A percentile compares a stretch with the other conserved stretches of the same genome.
These are phyloP conservation scores for Paradendryphiella salina DNA, from an alignment of 2,329 filamentous ascomycete species.

Conservation along the genomic window DNA sequence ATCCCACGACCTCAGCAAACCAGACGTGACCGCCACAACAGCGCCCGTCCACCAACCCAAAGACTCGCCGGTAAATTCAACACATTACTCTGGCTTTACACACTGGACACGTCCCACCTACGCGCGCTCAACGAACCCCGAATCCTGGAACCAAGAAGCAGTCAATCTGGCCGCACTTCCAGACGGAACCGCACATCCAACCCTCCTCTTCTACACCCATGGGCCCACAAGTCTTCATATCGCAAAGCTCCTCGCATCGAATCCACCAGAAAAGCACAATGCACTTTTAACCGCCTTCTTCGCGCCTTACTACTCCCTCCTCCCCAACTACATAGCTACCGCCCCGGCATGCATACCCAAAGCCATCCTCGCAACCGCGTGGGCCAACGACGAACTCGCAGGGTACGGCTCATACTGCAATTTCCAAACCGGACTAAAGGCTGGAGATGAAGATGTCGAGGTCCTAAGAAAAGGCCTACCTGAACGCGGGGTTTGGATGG, in stretches of 20 bases:
- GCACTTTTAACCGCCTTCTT: conserved; percentile 68
- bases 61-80: conserved; percentile 33
- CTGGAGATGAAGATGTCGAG: conserved; percentile 73
- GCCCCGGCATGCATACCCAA: conserved; percentile 64
- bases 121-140: conserved; percentile 61
- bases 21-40: conserved; percentile 47
- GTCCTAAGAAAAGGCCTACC: conserved; percentile 59
- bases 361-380: conserved; percentile 70
- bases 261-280: conserved; percentile 51
- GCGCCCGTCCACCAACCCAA: conserved; percentile 42
- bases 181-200: conserved; percentile 65
- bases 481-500: conserved; percentile 76
- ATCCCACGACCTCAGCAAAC: conserved; percentile 21
- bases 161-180: conserved; percentile 75
- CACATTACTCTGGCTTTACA: conserved; percentile 65
- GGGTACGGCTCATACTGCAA: conserved; percentile 84
- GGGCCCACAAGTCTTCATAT: conserved; percentile 53
- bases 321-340: conserved; percentile 66
- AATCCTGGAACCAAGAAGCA: conserved; percentile 73
- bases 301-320: conserved; percentile 72
- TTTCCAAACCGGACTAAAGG: conserved; percentile 74
- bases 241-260: conserved; percentile 31
- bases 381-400: conserved; percentile 76
- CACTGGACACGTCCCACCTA: conserved; percentile 77
- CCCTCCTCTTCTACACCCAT: conserved; percentile 80